Conservation (phyloP, 2,329 filamentous ascomycete species). For the Fusarium xylarioides region DNA sequence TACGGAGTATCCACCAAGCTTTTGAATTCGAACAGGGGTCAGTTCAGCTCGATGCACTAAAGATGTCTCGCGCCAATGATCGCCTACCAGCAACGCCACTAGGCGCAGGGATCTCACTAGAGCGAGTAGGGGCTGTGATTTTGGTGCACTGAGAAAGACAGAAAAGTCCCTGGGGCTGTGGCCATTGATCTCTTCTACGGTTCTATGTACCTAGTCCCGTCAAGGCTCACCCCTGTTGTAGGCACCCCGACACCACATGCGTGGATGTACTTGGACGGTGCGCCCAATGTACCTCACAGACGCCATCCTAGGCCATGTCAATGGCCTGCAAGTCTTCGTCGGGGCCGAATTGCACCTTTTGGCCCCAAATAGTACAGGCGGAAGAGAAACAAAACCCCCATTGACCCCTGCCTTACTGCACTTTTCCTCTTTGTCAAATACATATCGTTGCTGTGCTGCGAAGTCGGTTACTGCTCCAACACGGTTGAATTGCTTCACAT, state of each 20-base stretch:
- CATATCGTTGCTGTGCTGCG: background rate
- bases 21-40: slow-evolving; percentile 1
- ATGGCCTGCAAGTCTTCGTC: slow-evolving; percentile 8
- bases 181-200: slow-evolving; percentile 21
- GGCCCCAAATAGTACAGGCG: slow-evolving; percentile 8
- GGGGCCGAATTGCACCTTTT: background rate
- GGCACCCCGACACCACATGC: background rate
- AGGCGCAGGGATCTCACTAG: background rate
- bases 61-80: slow-evolving; percentile 22
- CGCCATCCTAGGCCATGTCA: background rate
- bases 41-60: slow-evolving; percentile 38
- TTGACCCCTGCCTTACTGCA: slow-evolving; percentile 10
- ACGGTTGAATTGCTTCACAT: slow-evolving; percentile 19
- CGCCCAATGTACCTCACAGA: slow-evolving; percentile 2
- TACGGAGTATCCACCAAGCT: background rate
- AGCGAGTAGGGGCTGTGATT: slow-evolving; percentile 11
- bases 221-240: slow-evolving; percentile 13
- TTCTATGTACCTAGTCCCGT: background rate
- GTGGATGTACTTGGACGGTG: background rate
- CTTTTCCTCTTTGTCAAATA: background rate
- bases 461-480: background rate
- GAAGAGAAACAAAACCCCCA: slow-evolving; percentile 30
- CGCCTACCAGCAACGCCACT: slow-evolving; percentile 14
- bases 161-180: slow-evolving; percentile 8
- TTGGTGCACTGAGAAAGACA: slow-evolving; percentile 5